A percentile compares a stretch with the other conserved stretches of the same genome.
Evolutionary conservation across 139 green algal species (phyloP).

Genomic region (Bryopsis sp.): DNA sequence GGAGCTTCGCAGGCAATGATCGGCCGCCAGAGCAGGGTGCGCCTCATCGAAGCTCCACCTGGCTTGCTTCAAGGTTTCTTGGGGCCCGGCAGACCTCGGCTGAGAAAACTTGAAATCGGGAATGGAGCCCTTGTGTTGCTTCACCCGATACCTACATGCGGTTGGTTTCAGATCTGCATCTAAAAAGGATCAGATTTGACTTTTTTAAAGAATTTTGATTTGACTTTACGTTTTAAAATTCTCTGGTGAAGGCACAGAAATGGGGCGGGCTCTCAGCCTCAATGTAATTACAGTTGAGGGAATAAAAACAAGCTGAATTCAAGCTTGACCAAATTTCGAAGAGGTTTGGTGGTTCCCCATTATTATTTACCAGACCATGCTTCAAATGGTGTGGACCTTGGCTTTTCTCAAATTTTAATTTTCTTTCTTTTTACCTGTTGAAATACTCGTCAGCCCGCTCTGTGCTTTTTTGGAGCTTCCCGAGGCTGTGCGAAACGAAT

Average conservation of each 20-base stretch:
- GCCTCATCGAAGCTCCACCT: conserved; percentile 23
- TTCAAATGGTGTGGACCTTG: not conserved
- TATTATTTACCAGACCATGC: not conserved
- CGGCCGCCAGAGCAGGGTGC: conserved; percentile 22
- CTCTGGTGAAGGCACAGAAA: not conserved
- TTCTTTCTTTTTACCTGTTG: not conserved
- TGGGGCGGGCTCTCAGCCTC: not conserved
- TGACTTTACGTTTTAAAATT: not conserved
- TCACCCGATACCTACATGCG: not conserved
- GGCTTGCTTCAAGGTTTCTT: conserved; percentile 19
- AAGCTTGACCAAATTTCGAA: not conserved
- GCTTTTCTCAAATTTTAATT: not conserved
- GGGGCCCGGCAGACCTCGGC: conserved; percentile 25
- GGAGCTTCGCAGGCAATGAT: conserved; percentile 24
- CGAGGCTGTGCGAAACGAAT: not conserved
- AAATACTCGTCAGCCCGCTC: not conserved
- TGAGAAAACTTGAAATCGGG: conserved; percentile 31
- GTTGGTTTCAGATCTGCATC: not conserved
- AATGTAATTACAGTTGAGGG: not conserved
- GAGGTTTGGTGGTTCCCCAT: not conserved
- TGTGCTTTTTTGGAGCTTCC: not conserved
- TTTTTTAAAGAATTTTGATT: not conserved
- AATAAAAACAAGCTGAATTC: conserved; percentile 5
- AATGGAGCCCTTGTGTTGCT: not conserved
- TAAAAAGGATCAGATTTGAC: no score